These are phyloP conservation scores for Plantago coronopus DNA, from an alignment of 305 asterid species.

Conservation along the genomic window DNA sequence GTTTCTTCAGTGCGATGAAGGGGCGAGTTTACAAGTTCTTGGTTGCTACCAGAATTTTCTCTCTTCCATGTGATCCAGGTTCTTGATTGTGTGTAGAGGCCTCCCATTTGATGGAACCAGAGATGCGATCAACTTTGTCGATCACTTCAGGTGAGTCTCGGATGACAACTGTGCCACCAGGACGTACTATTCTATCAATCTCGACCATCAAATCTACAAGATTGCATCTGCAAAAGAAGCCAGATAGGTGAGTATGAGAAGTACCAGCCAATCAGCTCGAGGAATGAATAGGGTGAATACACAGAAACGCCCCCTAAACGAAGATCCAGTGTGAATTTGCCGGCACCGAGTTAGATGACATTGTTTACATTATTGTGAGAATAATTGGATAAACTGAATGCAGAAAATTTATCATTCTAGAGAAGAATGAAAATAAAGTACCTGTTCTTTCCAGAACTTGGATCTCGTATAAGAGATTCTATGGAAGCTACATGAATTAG, in stretches of 20 bases:
- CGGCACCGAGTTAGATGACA: background rate
- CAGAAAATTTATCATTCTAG: background rate
- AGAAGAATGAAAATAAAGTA: constrained; percentile 25
- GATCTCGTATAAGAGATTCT: constrained; percentile 69
- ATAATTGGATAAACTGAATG: too few species aligned
- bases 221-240: constrained; percentile 60
- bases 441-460: constrained; percentile 69
- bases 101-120: constrained; percentile 74
- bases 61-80: constrained; percentile 66
- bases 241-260: constrained; percentile 4
- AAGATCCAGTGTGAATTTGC: background rate
- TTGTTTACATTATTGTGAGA: too few species aligned
- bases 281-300: background rate
- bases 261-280: too few species aligned
- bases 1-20: constrained; percentile 13
- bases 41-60: constrained; percentile 70
- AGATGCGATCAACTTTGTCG: constrained; percentile 49
- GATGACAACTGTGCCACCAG: constrained; percentile 76
- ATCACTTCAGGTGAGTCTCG: constrained; percentile 84
- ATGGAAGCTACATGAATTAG: constrained; percentile 73
- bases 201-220: constrained; percentile 92
- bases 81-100: constrained; percentile 62
- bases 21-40: constrained; percentile 63
- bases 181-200: constrained; percentile 86
- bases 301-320: background rate